phyloP scores from a whole-genome alignment of 495 filamentous ascomycete genomes.

The Massariosphaeria phaeospora region DNA sequence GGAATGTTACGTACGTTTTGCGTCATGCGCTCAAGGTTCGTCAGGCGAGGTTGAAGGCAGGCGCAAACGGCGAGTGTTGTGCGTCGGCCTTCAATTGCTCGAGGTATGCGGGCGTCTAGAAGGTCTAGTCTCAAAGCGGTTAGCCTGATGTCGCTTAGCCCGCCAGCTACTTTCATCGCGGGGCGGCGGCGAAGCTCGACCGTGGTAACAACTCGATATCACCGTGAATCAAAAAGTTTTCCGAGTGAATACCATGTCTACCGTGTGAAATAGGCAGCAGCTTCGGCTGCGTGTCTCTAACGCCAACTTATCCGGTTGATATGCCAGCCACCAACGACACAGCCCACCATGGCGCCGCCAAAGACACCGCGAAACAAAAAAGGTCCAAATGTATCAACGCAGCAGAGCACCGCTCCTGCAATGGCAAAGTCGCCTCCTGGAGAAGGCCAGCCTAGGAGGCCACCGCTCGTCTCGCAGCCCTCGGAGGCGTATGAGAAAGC shows the following conservation, averaged over 20 bases:
- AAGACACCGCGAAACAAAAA: conserved; percentile 38
- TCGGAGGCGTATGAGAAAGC: conserved; percentile 54
- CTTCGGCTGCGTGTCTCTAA: conserved; percentile 41
- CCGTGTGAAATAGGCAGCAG: conserved; percentile 39
- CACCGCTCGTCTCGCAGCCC: conserved; percentile 2
- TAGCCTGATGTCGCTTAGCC: too few species aligned
- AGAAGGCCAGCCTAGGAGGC: conserved; percentile 5
- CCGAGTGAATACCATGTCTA: too few species aligned
- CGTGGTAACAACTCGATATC: neutral
- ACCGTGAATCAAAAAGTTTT: neutral
- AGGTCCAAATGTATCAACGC: conserved; percentile 8
- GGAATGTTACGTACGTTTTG: too few species aligned
- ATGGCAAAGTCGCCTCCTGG: conserved; percentile 21
- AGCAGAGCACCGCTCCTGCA: conserved; percentile 4
- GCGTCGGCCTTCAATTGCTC: neutral
- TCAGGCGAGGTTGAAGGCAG: neutral
- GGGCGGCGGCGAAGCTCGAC: neutral
- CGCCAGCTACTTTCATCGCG: too few species aligned
- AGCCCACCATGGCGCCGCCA: conserved; percentile 38
- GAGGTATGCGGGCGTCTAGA: neutral
- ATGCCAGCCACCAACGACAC: conserved; percentile 25
- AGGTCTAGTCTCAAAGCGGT: neutral
- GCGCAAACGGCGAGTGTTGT: conserved; percentile 11
- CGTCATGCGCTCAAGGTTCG: too few species aligned
- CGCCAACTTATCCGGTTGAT: conserved; percentile 31